phyloP scores from a whole-genome alignment of 192 early-diverging fungal species.

The Kappamyces sp. region DNA sequence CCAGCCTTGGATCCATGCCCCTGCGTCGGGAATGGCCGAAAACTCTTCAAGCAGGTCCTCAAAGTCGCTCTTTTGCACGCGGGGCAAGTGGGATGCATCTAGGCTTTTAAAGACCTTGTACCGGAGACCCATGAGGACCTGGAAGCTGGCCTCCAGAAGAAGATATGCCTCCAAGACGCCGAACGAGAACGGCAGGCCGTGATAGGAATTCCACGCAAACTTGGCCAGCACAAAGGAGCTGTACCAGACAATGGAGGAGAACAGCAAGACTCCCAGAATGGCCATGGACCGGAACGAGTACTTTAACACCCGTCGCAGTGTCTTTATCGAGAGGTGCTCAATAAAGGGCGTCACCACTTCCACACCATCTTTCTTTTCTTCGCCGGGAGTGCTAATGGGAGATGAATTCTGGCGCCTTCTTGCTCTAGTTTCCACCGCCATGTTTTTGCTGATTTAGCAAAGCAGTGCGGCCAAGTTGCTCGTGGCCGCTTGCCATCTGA shows the following conservation, averaged over 20 bases:
- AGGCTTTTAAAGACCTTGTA: conserved; percentile 12
- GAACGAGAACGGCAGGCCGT: not conserved
- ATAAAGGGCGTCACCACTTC: conserved; percentile 11
- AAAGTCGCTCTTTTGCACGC: conserved; percentile 4
- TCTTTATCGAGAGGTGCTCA: conserved; percentile 4
- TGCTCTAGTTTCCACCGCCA: too few relatives aligned
- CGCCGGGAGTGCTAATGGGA: too few relatives aligned
- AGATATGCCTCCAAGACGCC: conserved; percentile 6
- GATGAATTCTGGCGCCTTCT: too few relatives aligned
- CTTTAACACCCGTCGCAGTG: conserved; percentile 11
- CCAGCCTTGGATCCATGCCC: conserved; percentile 4
- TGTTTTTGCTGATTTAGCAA: too few relatives aligned
- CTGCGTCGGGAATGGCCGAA: not conserved
- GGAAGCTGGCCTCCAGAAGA: conserved; percentile 6
- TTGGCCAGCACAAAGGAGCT: not conserved
- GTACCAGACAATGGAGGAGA: conserved; percentile 8
- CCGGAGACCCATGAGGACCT: not conserved
- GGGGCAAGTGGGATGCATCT: conserved; percentile 8
- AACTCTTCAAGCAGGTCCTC: conserved; percentile 7
- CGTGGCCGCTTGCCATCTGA: too few relatives aligned
- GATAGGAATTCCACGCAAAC: conserved; percentile 6
- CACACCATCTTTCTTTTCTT: conserved; percentile 14
- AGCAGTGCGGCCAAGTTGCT: too few relatives aligned
- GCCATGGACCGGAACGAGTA: conserved; percentile 8
- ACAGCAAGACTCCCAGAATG: conserved; percentile 6